Evolutionary conservation across 2,329 filamentous ascomycete genomes (phyloP).

Genomic region (Fusarium torulosum): DNA sequence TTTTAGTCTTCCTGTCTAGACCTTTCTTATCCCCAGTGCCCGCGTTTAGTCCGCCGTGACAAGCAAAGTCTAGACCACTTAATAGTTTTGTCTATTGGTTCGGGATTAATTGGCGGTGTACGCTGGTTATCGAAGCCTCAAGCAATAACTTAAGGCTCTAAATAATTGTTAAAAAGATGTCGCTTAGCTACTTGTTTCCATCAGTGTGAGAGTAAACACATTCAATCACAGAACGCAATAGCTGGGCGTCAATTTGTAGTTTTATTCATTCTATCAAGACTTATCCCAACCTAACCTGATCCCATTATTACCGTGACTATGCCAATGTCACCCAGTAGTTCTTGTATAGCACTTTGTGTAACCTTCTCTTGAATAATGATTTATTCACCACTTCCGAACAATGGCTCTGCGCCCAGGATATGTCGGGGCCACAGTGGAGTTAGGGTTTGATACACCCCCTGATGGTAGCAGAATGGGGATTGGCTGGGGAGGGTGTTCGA

Average conservation of each 20-base stretch:
- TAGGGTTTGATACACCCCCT: conserved; percentile 9
- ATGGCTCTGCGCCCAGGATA: conserved; percentile 26
- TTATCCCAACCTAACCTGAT: background rate
- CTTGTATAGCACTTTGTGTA: background rate
- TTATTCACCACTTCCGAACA: conserved; percentile 22
- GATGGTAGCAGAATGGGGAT: conserved; percentile 12
- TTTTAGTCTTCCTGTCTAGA: no score
- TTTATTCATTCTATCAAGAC: background rate
- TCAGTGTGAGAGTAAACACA: no score
- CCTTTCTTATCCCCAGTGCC: no score
- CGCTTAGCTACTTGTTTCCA: no score
- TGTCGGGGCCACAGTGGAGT: background rate
- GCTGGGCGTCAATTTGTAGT: background rate
- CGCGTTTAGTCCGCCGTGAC: no score
- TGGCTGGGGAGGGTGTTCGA: background rate
- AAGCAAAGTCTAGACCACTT: no score
- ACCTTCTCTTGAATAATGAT: background rate
- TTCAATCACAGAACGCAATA: no score
- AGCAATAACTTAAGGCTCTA: no score
- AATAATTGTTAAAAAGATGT: no score
- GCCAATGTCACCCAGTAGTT: background rate
- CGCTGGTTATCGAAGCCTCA: no score
- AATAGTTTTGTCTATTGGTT: no score
- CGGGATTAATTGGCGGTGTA: no score
- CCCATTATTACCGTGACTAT: background rate